phyloP scores from a whole-genome alignment of 31 red algal species.

The Porphyra umbilicalis region DNA sequence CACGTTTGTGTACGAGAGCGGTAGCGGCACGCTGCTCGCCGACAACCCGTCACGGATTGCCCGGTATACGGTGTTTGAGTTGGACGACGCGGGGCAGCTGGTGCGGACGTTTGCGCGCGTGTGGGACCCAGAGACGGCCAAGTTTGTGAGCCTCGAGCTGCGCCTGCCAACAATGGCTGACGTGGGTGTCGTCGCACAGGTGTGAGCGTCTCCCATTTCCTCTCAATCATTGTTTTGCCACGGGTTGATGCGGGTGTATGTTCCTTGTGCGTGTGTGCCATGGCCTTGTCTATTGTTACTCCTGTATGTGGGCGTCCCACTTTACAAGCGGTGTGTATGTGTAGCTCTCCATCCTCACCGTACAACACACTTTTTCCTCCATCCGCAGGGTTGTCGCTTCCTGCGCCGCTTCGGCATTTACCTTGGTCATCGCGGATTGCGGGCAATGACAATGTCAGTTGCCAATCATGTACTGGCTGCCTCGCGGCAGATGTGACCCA shows the following conservation, averaged over 20 bases:
- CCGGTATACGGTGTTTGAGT: constrained; percentile 39
- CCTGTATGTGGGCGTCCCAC: no score
- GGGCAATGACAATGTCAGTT: no score
- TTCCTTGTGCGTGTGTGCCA: not conserved
- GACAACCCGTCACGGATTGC: constrained; percentile 22
- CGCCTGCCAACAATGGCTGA: not conserved
- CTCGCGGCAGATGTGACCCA: no score
- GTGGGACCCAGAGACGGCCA: constrained; percentile 15
- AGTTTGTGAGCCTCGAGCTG: not conserved
- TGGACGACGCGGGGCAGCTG: constrained; percentile 14
- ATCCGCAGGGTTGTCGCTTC: no score
- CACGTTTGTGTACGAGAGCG: constrained; percentile 32
- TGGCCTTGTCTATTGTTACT: not conserved
- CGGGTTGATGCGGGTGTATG: not conserved
- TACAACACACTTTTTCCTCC: no score
- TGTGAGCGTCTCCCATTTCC: no score
- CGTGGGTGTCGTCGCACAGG: not conserved
- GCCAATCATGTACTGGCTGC: no score
- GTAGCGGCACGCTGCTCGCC: constrained; percentile 18
- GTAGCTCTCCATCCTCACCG: no score
- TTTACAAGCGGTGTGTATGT: no score
- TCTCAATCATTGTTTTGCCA: no score
- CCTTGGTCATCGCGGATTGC: no score
- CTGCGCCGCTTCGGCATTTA: no score
- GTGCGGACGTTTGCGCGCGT: constrained; percentile 24